phyloP scores from a whole-genome alignment of 805 yeast species.

The Pichia membranifaciens region DNA sequence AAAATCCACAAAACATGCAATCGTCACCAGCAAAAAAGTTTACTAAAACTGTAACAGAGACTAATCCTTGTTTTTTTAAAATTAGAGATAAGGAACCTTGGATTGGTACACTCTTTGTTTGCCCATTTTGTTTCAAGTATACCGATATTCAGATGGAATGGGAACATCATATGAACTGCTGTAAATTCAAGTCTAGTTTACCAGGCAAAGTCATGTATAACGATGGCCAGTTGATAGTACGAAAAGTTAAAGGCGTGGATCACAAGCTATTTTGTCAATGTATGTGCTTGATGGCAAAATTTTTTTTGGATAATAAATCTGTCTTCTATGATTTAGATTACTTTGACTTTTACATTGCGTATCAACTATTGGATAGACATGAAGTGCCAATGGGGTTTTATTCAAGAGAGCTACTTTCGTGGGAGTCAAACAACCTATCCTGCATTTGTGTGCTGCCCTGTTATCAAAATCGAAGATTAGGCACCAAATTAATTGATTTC shows the following conservation, averaged over 20 bases:
- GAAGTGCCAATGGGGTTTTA: slow-evolving; percentile 81
- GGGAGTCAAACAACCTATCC: slow-evolving; percentile 80
- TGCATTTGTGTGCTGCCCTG: slow-evolving; percentile 92
- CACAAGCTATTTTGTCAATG: slow-evolving; percentile 73
- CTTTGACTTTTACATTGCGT: slow-evolving; percentile 74
- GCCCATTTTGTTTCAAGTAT: slow-evolving; percentile 83
- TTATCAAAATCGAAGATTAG: slow-evolving; percentile 72
- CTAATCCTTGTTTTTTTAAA: neutral
- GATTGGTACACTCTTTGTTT: slow-evolving; percentile 62
- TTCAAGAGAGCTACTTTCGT: slow-evolving; percentile 77
- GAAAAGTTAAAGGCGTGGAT: slow-evolving; percentile 61
- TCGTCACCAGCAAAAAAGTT: slow-evolving; percentile 76
- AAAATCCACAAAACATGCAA: slow-evolving; percentile 18
- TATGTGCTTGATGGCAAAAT: slow-evolving; percentile 75
- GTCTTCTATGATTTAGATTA: slow-evolving; percentile 73
- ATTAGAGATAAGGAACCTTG: slow-evolving; percentile 32
- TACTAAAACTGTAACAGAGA: too few species aligned
- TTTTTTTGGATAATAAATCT: slow-evolving; percentile 85
- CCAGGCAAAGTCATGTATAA: slow-evolving; percentile 72
- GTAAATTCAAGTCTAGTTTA: slow-evolving; percentile 33
- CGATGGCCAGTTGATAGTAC: slow-evolving; percentile 49
- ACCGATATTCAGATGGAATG: slow-evolving; percentile 43
- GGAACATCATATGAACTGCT: slow-evolving; percentile 43
- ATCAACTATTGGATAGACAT: slow-evolving; percentile 40
- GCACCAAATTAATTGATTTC: slow-evolving; percentile 74